A percentile compares a stretch with the other conserved stretches of the same genome.
Evolutionary conservation across 345 rosid species (phyloP).

Genomic region (Anacardium occidentale): DNA sequence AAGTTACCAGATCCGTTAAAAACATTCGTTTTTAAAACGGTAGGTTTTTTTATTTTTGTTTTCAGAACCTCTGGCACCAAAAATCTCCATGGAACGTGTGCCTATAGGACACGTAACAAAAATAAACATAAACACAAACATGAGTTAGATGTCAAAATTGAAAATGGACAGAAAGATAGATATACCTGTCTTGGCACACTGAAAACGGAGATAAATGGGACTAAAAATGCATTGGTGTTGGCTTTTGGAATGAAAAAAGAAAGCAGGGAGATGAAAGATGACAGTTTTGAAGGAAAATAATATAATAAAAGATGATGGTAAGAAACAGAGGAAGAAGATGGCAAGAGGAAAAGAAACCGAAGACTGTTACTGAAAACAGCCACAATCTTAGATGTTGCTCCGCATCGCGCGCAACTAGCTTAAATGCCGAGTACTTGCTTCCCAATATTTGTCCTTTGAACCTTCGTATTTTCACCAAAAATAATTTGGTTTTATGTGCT

Average conservation of each 20-base stretch:
- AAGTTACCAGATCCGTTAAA: too few relatives aligned
- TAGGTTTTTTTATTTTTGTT: too few relatives aligned
- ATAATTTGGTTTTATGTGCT: not conserved
- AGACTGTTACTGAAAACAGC: slow-evolving; percentile 19
- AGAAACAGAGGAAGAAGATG: not conserved
- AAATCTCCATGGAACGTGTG: too few relatives aligned
- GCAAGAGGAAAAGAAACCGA: not conserved
- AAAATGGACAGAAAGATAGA: not conserved
- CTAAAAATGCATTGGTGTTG: not conserved
- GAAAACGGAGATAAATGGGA: slow-evolving; percentile 2
- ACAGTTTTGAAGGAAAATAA: not conserved
- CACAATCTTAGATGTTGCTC: slow-evolving; percentile 11
- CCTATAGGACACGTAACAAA: too few relatives aligned
- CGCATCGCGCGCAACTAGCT: slow-evolving; percentile 11
- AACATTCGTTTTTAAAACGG: too few relatives aligned
- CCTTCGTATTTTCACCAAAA: not conserved
- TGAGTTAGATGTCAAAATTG: too few relatives aligned
- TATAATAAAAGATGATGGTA: not conserved
- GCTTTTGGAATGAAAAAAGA: not conserved
- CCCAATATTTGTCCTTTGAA: not conserved
- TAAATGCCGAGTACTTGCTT: not conserved
- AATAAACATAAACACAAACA: too few relatives aligned
- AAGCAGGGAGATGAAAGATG: not conserved
- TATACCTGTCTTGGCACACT: slow-evolving; percentile 23
- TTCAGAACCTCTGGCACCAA: too few relatives aligned